phyloP scores from a whole-genome alignment of 768 basidiomycete genomes.

The Nidularia pulvinata region DNA sequence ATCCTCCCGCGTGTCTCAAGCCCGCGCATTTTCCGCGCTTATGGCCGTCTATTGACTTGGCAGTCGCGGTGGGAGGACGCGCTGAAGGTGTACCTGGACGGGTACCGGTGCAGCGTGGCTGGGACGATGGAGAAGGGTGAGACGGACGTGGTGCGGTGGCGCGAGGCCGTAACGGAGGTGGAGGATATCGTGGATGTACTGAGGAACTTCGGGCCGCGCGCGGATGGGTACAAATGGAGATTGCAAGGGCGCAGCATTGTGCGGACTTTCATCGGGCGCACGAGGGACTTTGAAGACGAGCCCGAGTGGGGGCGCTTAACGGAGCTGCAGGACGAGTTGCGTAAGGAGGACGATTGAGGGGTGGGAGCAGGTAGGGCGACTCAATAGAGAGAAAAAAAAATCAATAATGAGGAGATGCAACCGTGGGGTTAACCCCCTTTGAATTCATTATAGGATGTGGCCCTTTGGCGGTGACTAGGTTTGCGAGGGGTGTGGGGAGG shows the following conservation, averaged over 20 bases:
- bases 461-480: conserved; percentile 13
- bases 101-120: conserved; percentile 74
- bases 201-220: conserved; percentile 78
- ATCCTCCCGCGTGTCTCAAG: conserved; percentile 85
- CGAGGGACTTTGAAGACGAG: conserved; percentile 88
- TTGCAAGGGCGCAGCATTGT: conserved; percentile 87
- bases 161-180: conserved; percentile 76
- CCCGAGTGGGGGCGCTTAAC: conserved; percentile 76
- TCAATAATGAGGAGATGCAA: not conserved
- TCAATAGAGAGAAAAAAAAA: too few species aligned
- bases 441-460: conserved; percentile 3
- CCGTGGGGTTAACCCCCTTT: conserved; percentile 12
- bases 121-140: conserved; percentile 65
- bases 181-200: conserved; percentile 84
- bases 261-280: conserved; percentile 86
- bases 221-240: conserved; percentile 68
- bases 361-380: conserved; percentile 8
- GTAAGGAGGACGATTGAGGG: conserved; percentile 23
- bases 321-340: conserved; percentile 66
- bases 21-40: conserved; percentile 78
- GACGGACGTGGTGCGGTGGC: conserved; percentile 67
- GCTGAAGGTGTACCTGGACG: conserved; percentile 81
- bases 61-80: conserved; percentile 74
- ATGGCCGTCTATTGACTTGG: conserved; percentile 80
- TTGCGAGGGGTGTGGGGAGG: conserved; percentile 5